Evolutionary conservation across 148 eudicot species (phyloP), one percentile per base, ranked within the genome.

Genomic region (Spergularia bocconei): DNA sequence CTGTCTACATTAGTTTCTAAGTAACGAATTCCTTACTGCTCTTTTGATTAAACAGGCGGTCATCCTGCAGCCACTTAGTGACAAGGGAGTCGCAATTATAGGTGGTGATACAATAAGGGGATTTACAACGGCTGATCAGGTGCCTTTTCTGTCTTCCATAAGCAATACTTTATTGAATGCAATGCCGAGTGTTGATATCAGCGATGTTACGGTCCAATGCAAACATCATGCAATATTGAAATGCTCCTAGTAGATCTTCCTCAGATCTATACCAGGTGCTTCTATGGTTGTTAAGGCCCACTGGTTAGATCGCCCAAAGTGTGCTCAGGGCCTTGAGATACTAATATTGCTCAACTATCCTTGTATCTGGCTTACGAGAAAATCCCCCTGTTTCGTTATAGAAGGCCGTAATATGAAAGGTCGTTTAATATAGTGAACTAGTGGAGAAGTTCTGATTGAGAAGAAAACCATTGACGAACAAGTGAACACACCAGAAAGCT

Each of bases 31-130:
- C 21, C 58, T 81, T 63, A 59, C 75, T 63, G 68, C 68, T 59
- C 20, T 29, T 75, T 19, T 61, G 16, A 14, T 81, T 61, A 70
- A 70, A 23, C 79, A 92, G 99, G 94, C 98, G 7, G 99, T 96
- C 75, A 88, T 96, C 78, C 86, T 92, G 83, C 98, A 96, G 80
- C 98, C 97, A 29, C 84, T 95, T 36, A 97, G 94, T 21, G 88
- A 86, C 69, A 81, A 79, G 85, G 99, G 99, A 63, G 86, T 90
- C 80, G 91, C 89, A 60, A 72, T 95, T 51, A 61, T 95, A 74
- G 99, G 99, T 68, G 99, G 97, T 65, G 87, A 92, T 80, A 95
- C 89, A 15, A 89, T 92, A 48, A 84, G 98, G 77, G 97, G 99
- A 12, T 95, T 95, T 78, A 86, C 92, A 13, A 75, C 90, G 58